Evolutionary conservation across 192 early-diverging fungal species (phyloP).

Genomic region (Podila minutissima): DNA sequence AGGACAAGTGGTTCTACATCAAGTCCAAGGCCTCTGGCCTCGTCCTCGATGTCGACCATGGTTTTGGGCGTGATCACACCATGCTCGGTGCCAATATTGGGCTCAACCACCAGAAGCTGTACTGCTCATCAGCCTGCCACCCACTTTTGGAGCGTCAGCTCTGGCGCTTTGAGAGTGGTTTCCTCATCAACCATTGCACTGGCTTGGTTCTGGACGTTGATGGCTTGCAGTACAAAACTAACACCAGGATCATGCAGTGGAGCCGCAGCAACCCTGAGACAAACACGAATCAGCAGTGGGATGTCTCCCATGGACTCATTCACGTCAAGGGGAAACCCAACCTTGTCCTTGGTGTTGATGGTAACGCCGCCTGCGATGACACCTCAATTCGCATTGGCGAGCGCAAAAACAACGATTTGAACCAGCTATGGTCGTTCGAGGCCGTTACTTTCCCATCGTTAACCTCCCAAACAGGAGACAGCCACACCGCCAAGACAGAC

Average conservation of each 20-base stretch:
- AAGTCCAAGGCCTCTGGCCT: slow-evolving; percentile 46
- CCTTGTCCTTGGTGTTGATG: slow-evolving; percentile 39
- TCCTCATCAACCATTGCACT: slow-evolving; percentile 49
- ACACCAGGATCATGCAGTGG: slow-evolving; percentile 35
- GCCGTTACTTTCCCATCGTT: slow-evolving; percentile 9
- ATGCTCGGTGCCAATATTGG: slow-evolving; percentile 38
- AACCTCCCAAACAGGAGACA: slow-evolving; percentile 4
- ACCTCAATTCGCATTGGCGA: slow-evolving; percentile 39
- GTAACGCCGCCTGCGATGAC: slow-evolving; percentile 37
- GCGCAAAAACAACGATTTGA: slow-evolving; percentile 25
- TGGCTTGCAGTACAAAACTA: slow-evolving; percentile 34
- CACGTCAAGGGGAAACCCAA: slow-evolving; percentile 38
- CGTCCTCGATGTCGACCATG: slow-evolving; percentile 49
- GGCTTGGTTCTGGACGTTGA: slow-evolving; percentile 49
- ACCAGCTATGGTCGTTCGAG: neutral
- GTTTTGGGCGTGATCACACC: slow-evolving; percentile 35
- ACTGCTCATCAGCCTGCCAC: slow-evolving; percentile 29
- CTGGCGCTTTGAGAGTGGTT: slow-evolving; percentile 52
- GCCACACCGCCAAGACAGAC: neutral
- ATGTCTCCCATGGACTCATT: slow-evolving; percentile 35
- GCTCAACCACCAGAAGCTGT: slow-evolving; percentile 48
- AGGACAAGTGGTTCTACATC: slow-evolving; percentile 45
- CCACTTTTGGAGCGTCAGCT: slow-evolving; percentile 44
- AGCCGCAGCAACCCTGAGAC: slow-evolving; percentile 34
- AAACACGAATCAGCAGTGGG: slow-evolving; percentile 39